These are phyloP conservation scores for Moesziomyces parantarcticus DNA, from an alignment of 1,284 basidiomycete species.

Conservation along the genomic window DNA sequence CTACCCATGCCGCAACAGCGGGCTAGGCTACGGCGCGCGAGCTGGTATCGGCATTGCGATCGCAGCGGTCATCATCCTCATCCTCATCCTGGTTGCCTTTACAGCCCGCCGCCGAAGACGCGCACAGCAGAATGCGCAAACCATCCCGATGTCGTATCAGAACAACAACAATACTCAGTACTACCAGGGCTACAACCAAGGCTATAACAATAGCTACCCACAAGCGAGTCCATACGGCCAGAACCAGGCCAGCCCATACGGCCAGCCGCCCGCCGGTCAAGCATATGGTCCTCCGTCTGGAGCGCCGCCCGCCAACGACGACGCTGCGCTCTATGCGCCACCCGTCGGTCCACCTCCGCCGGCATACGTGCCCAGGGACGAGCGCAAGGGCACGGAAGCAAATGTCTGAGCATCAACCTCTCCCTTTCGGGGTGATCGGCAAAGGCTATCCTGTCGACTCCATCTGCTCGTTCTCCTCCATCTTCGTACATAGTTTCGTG, in stretches of 20 bases:
- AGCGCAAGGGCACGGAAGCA: slow-evolving; percentile 24
- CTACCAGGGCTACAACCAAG: slow-evolving; percentile 10
- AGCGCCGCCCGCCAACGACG: slow-evolving; percentile 17
- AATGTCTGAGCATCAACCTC: slow-evolving; percentile 12
- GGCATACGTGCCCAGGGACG: slow-evolving; percentile 31
- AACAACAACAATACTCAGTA: background rate
- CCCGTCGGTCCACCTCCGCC: slow-evolving; percentile 42
- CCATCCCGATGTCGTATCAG: slow-evolving; percentile 20
- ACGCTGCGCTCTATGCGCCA: slow-evolving; percentile 29
- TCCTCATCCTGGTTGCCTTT: slow-evolving; percentile 14
- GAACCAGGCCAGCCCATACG: slow-evolving; percentile 20
- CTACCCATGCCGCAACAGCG: slow-evolving; percentile 10
- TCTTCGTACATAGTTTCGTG: background rate
- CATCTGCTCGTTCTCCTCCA: background rate
- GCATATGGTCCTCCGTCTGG: slow-evolving; percentile 39
- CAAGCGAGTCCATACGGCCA: slow-evolving; percentile 27
- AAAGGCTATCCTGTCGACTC: background rate
- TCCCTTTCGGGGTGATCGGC: too few species aligned
- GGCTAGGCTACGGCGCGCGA: slow-evolving; percentile 25
- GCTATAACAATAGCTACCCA: slow-evolving; percentile 25
- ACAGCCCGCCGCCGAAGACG: slow-evolving; percentile 26
- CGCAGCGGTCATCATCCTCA: slow-evolving; percentile 16
- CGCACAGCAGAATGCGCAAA: slow-evolving; percentile 10
- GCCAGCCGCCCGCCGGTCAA: slow-evolving; percentile 9
- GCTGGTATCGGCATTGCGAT: slow-evolving; percentile 41